phyloP scores from a whole-genome alignment of 441 rosid genomes.

The Bocquillonia castaneifolia region DNA sequence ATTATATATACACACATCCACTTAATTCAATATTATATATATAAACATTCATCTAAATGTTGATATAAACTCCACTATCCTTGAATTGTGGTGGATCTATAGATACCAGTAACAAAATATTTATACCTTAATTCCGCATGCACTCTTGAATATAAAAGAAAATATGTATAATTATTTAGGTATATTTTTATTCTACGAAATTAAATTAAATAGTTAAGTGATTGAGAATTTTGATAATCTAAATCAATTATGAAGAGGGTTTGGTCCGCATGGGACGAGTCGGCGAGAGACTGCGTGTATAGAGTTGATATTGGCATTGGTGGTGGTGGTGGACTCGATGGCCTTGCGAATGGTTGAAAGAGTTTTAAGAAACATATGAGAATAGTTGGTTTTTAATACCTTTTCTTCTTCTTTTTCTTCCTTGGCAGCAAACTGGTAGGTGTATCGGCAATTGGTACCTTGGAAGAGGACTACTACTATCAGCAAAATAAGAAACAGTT shows the following conservation, averaged over 20 bases:
- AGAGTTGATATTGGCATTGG: neutral
- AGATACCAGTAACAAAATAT: too few relatives aligned
- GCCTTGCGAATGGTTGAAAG: slow-evolving; percentile 24
- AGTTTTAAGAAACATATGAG: slow-evolving; percentile 20
- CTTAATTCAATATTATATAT: too few relatives aligned
- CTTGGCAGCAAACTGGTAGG: neutral
- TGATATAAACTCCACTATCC: too few relatives aligned
- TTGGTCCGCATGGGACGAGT: slow-evolving; percentile 38
- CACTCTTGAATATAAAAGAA: too few relatives aligned
- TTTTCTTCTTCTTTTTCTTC: neutral
- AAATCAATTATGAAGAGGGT: slow-evolving; percentile 44
- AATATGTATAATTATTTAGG: too few relatives aligned
- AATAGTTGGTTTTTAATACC: slow-evolving; percentile 19
- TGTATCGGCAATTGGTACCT: slow-evolving; percentile 21
- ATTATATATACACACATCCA: too few relatives aligned
- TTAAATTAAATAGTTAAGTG: too few relatives aligned
- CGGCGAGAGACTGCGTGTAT: slow-evolving; percentile 30
- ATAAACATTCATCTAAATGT: too few relatives aligned
- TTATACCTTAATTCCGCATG: too few relatives aligned
- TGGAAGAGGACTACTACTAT: slow-evolving; percentile 23
- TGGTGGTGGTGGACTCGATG: slow-evolving; percentile 4
- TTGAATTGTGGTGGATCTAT: too few relatives aligned
- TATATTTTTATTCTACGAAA: neutral
- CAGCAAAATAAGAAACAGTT: slow-evolving; percentile 17
- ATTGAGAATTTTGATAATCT: too few relatives aligned